These are phyloP conservation scores for Xylaria bambusicola DNA, from an alignment of 495 filamentous ascomycete species.

Conservation along the genomic window DNA sequence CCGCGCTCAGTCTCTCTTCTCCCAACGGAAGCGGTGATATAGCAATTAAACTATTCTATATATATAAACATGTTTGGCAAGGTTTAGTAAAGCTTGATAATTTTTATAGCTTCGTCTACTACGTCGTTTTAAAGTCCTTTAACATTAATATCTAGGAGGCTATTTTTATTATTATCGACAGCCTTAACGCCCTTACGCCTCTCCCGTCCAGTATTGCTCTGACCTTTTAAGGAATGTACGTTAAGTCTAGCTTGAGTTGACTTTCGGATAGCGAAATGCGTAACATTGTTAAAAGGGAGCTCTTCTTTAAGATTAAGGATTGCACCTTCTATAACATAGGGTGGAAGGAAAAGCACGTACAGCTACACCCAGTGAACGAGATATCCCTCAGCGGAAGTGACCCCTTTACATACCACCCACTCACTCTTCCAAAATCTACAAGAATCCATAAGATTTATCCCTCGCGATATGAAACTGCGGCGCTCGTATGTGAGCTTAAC, in stretches of 20 bases:
- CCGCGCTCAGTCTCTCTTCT: neutral
- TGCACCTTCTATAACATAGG: neutral
- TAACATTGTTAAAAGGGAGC: neutral
- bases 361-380: too few species aligned
- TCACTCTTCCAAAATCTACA: too few species aligned
- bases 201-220: neutral
- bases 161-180: neutral
- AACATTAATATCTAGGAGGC: neutral
- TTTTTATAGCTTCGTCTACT: neutral
- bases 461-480: too few species aligned
- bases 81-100: neutral
- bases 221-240: neutral
- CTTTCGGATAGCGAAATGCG: neutral
- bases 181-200: neutral
- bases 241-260: neutral
- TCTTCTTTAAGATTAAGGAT: neutral
- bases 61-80: neutral
- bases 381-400: too few species aligned
- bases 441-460: too few species aligned
- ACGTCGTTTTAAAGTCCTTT: neutral
- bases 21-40: neutral
- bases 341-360: too few species aligned
- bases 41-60: neutral
- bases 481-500: too few species aligned
- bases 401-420: too few species aligned